Base-by-base conservation (phyloP, 2,329 filamentous ascomycete genomes). In the Triangularia setosa region DNA sequence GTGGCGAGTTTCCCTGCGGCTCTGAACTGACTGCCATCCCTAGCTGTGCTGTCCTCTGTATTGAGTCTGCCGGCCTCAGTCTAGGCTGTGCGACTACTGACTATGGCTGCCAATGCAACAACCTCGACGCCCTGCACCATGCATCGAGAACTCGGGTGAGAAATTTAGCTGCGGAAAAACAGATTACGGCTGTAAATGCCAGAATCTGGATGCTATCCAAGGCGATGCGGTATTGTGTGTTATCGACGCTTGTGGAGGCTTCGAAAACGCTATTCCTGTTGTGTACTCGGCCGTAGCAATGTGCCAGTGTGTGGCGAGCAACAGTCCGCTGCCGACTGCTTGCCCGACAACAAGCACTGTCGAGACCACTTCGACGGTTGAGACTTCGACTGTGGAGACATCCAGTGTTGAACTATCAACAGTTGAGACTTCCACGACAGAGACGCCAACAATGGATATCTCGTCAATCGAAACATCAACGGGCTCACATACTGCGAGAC, bases 21-120 rank as follows among this genome's bases (percentile, higher is more conserved):
- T 5, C 30, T 16, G 12, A 35, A 18, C 35, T 57, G 14, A 28
- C 58, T 1, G 52, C 52, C 12, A 28, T 64, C 18, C 58, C 58
- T 11, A 18, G 21, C 18, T 64, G 62, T 14, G 62, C 58, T 12
- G 27, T 59, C 8, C 16, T n/a, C 25, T 64, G 62, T 16, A 64
- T 64, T 25, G 62, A 60, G 21, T 57, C 58, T 5, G 58, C 53
- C 25, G 62, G 52, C 18, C 25, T 54, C 7, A 21, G 23, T 4
- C n/a, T 61, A 14, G 62, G 62, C 8, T 64, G 62, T 23, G 25
- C 12, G 3, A 35, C 40, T 14, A 33, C 33, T 14, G 62, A 64
- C 35, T 64, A 64, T 18, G n/a, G 11, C 14, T 64, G 62, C 58
- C 62, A 60, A 1, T 64, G 62, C 27, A 7, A 53, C 18, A 52